phyloP scores from a whole-genome alignment of 2,329 filamentous ascomycete genomes.

The Rhynchosporium agropyri region DNA sequence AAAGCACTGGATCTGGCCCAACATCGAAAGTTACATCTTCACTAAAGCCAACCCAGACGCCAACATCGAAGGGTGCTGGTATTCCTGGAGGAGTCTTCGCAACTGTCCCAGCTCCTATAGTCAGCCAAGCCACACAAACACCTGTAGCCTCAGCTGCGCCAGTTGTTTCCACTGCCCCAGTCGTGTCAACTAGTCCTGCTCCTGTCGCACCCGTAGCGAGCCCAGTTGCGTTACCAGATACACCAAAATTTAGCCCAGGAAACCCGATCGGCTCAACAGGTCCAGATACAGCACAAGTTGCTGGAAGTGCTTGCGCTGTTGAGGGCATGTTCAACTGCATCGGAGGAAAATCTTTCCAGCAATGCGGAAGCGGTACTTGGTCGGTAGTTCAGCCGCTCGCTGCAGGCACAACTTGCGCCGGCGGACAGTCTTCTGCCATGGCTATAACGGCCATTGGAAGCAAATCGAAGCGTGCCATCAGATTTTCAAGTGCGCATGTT shows the following conservation, averaged over 20 bases:
- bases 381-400: slow-evolving; percentile 49
- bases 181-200: slow-evolving; percentile 29
- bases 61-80: slow-evolving; percentile 22
- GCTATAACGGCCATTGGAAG: slow-evolving; percentile 41
- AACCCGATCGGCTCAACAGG: slow-evolving; percentile 33
- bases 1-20: too few species aligned
- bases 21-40: slow-evolving; percentile 26
- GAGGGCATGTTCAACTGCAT: slow-evolving; percentile 60
- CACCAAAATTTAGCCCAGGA: slow-evolving; percentile 34
- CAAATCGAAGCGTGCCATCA: slow-evolving; percentile 34
- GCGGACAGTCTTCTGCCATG: slow-evolving; percentile 48
- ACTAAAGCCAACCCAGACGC: slow-evolving; percentile 12
- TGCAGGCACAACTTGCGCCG: slow-evolving; percentile 49
- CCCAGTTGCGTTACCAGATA: slow-evolving; percentile 30
- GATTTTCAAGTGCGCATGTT: slow-evolving; percentile 36
- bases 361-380: slow-evolving; percentile 57
- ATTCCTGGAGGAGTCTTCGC: slow-evolving; percentile 42
- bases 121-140: slow-evolving; percentile 23
- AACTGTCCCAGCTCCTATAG: slow-evolving; percentile 35
- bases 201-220: slow-evolving; percentile 34
- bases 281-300: slow-evolving; percentile 33
- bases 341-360: slow-evolving; percentile 54
- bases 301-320: slow-evolving; percentile 51
- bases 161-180: slow-evolving; percentile 26
- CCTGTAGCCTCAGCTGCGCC: slow-evolving; percentile 29